These are phyloP conservation scores for Tricholoma sp. DNA, from an alignment of 768 basidiomycete species.

Conservation along the genomic window DNA sequence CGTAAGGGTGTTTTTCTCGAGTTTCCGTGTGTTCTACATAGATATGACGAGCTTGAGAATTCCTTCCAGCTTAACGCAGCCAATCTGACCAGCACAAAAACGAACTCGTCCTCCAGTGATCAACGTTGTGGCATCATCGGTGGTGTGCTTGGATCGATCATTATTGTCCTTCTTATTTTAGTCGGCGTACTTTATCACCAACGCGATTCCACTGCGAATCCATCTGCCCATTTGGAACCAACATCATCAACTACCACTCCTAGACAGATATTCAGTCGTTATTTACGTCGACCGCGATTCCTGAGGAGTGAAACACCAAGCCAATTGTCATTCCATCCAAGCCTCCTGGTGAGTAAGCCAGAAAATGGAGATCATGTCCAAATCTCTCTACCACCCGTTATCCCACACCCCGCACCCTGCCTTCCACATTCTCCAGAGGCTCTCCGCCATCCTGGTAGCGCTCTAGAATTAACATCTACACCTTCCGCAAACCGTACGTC, in stretches of 20 bases:
- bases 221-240: neutral
- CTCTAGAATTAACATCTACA: slow-evolving; percentile 1
- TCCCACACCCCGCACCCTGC: neutral
- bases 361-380: slow-evolving; percentile 1
- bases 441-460: neutral
- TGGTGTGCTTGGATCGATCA: slow-evolving; percentile 22
- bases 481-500: neutral
- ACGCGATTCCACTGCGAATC: slow-evolving; percentile 8
- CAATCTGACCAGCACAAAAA: neutral
- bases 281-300: slow-evolving; percentile 1
- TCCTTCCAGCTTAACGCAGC: neutral
- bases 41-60: slow-evolving; percentile 9
- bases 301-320: slow-evolving; percentile 1
- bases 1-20: neutral
- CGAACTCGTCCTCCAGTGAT: neutral
- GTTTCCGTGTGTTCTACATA: neutral
- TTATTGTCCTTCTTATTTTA: slow-evolving; percentile 17
- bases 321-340: slow-evolving; percentile 24
- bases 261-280: neutral
- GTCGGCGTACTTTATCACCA: slow-evolving; percentile 19
- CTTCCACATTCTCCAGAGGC: neutral
- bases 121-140: slow-evolving; percentile 22
- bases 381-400: neutral
- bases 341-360: slow-evolving; percentile 20
- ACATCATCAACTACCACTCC: neutral